Conservation (phyloP, 495 filamentous ascomycete genomes). For the Pseudevernia furfuracea region DNA sequence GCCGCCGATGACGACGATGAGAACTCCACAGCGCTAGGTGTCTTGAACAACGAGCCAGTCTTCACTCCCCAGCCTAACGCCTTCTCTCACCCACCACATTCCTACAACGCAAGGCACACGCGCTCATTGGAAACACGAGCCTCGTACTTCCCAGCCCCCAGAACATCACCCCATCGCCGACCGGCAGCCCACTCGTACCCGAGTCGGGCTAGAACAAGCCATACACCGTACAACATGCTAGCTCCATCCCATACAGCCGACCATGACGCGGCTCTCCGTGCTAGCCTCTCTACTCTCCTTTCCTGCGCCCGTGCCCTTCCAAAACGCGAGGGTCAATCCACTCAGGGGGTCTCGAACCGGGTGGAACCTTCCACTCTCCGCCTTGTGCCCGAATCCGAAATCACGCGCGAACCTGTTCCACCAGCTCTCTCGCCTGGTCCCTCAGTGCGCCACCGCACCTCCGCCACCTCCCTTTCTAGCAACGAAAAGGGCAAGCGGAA, state of each 20-base stretch:
- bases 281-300: constrained; percentile 87
- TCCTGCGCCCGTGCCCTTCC: constrained; percentile 82
- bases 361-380: constrained; percentile 42
- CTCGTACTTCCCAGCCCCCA: constrained; percentile 32
- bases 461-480: constrained; percentile 25
- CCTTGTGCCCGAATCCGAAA: constrained; percentile 72
- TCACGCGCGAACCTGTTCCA: constrained; percentile 43
- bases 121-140: constrained; percentile 22
- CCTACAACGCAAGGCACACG: constrained; percentile 13
- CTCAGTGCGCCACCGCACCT: constrained; percentile 25
- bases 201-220: constrained; percentile 27
- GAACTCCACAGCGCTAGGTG: constrained; percentile 71
- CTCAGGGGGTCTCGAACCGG: constrained; percentile 19
- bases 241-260: constrained; percentile 74
- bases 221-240: constrained; percentile 54
- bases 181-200: constrained; percentile 27
- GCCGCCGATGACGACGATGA: constrained; percentile 63
- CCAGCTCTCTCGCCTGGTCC: constrained; percentile 26
- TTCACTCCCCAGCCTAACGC: constrained; percentile 86
- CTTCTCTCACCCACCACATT: constrained; percentile 67
- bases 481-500: constrained; percentile 43
- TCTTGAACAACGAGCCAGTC: constrained; percentile 46
- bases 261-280: constrained; percentile 86
- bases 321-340: constrained; percentile 47
- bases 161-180: constrained; percentile 18